A percentile compares a stretch with the other conserved stretches of the same genome.
phyloP scores from a whole-genome alignment of 345 rosid genomes.

The Camelina sativa region DNA sequence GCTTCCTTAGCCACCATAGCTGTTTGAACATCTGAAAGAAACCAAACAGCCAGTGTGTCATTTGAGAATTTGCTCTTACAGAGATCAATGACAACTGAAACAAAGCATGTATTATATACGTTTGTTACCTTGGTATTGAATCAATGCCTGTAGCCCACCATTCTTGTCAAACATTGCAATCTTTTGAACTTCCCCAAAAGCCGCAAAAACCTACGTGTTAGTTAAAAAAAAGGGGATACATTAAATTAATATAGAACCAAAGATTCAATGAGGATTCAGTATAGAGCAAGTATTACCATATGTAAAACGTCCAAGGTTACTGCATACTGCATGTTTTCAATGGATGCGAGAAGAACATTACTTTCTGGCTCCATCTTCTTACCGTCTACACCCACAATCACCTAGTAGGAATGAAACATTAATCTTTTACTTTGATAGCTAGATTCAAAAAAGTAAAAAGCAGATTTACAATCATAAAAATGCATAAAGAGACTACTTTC shows the following conservation, averaged over 20 bases:
- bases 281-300: conserved; percentile 57
- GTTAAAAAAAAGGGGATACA: background rate
- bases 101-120: background rate
- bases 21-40: conserved; percentile 79
- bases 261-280: conserved; percentile 5
- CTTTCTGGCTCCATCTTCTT: conserved; percentile 97
- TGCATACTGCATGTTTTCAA: conserved; percentile 99
- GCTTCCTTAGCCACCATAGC: conserved; percentile 96
- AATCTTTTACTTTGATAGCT: background rate
- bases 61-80: conserved; percentile 16
- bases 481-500: background rate
- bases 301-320: conserved; percentile 95
- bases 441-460: conserved; percentile 2
- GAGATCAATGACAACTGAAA: conserved; percentile 5
- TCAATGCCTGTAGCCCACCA: conserved; percentile 89
- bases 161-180: conserved; percentile 99
- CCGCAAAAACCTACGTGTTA: conserved; percentile 72
- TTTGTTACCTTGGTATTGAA: conserved; percentile 75
- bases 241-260: conserved; percentile 19
- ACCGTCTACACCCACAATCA: conserved; percentile 82
- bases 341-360: conserved; percentile 97
- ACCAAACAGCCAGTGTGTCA: background rate
- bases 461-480: conserved; percentile 1
- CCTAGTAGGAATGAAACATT: conserved; percentile 47
- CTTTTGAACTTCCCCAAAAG: conserved; percentile 95